Conservation (phyloP, 108 stramenopile species). For the Fragilariopsis cylindrus region DNA sequence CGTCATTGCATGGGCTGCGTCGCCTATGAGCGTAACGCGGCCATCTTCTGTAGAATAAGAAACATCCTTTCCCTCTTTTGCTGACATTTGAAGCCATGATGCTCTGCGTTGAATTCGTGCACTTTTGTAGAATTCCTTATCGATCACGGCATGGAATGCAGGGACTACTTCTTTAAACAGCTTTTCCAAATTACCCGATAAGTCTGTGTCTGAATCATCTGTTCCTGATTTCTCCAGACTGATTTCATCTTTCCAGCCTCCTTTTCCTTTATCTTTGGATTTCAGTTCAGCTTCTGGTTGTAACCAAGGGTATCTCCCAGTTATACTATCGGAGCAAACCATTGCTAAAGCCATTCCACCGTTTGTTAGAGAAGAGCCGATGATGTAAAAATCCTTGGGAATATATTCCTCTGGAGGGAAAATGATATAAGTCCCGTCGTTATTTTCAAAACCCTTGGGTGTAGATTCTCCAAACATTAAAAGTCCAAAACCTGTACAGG, state of each 20-base stretch:
- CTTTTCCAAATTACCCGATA: not conserved
- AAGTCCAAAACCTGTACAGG: not conserved
- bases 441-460: not conserved
- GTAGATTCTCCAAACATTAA: not conserved
- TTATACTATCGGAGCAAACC: not conserved
- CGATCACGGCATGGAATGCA: not conserved
- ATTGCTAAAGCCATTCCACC: not conserved
- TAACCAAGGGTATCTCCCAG: not conserved
- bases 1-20: constrained; percentile 25
- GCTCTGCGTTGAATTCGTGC: not conserved
- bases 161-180: not conserved
- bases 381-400: not conserved
- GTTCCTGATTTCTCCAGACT: not conserved
- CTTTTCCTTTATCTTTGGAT: not conserved
- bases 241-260: not conserved
- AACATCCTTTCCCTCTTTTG: not conserved
- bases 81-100: not conserved
- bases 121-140: not conserved
- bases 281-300: not conserved
- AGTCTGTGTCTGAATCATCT: not conserved
- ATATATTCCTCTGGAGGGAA: not conserved
- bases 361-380: not conserved
- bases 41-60: not conserved
- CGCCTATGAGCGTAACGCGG: constrained; percentile 13
- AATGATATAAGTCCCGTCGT: not conserved